Base-by-base conservation (phyloP, 306 rosid species). In the Dryas octopetala region DNA sequence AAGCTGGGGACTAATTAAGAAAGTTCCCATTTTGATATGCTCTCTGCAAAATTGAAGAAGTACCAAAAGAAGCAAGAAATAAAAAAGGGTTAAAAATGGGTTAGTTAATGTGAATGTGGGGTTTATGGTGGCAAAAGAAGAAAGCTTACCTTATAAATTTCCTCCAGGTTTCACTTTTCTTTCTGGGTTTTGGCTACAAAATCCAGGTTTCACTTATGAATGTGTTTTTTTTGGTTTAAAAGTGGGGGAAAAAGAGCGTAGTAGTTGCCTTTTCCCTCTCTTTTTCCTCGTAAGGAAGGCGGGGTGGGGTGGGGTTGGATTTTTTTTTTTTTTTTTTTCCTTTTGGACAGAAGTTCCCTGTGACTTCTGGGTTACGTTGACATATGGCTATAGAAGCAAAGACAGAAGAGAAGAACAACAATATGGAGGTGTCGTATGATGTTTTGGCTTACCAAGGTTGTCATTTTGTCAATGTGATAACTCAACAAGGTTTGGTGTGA, bases 41-140 rank as follows among this genome's bases (percentile, higher is more conserved):
- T 74, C 77, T 68, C 93, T 89, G 93, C 70, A 28, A 71, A 47
- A 14, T 4, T 28, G 41, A 47, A 11, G 80, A 72, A 41, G 69
- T 26, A 16, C 9, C 8, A 52, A 70, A 13, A 53, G 52, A 80
- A 70, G 55, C 70, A 58, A 16, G 2, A 17, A 7, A 28, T 5
- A 62, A 44, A 38, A 43, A 45, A 71, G 52, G 23, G 58, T 61
- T 13, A 19, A 58, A 62, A 6, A 5, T 3, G 45, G 9, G 38
- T 16, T 11, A 9, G 48, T 55, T 26, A 13, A 15, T 16, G 26
- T 7, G 23, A 38, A 32, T 32, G 38, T 32, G n/a, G 41, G 76
- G 59, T 60, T 73, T 73, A 60, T 19, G 59, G 76, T 40, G 40
- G 68, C 32, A 43, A n/a, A n/a, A 65, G 38, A 45, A 44, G 52